phyloP scores from a whole-genome alignment of 1,284 basidiomycete species.

The Boletus hoseneyae region DNA sequence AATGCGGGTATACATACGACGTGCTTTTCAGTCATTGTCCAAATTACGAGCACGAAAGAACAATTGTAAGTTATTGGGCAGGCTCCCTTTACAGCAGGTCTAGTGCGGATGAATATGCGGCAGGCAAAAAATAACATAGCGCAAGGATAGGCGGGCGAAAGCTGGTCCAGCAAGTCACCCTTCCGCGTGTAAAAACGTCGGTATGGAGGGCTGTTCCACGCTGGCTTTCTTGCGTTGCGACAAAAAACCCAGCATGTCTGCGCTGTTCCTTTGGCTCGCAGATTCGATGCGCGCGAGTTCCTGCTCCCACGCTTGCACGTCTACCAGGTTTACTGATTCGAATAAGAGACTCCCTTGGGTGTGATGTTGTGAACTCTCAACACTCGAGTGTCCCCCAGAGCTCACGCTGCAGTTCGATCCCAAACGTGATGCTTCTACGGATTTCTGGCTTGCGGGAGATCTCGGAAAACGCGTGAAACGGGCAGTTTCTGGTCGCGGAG shows the following conservation, averaged over 20 bases:
- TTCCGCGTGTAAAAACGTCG: constrained; percentile 28
- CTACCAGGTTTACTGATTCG: constrained; percentile 31
- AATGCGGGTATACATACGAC: constrained; percentile 5
- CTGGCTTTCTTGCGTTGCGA: constrained; percentile 43
- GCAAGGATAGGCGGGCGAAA: constrained; percentile 2
- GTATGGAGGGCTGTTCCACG: constrained; percentile 24
- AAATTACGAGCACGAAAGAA: constrained; percentile 14
- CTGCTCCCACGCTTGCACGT: constrained; percentile 71
- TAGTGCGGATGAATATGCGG: constrained; percentile 7
- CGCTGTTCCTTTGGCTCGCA: constrained; percentile 56
- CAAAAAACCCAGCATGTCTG: constrained; percentile 54
- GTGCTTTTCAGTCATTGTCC: constrained; percentile 5
- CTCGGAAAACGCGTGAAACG: constrained; percentile 18
- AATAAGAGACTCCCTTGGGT: constrained; percentile 18
- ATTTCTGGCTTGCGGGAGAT: constrained; percentile 17
- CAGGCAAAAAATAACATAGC: constrained; percentile 8
- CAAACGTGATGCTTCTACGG: constrained; percentile 17
- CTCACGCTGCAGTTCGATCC: constrained; percentile 36
- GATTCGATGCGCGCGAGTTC: constrained; percentile 70
- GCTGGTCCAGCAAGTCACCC: constrained; percentile 17
- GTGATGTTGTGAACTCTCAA: constrained; percentile 24
- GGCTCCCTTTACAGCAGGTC: constrained; percentile 9
- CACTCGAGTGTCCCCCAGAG: constrained; percentile 26
- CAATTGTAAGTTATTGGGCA: constrained; percentile 6
- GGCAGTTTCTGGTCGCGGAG: constrained; percentile 32